These are phyloP conservation scores for Akanthomyces muscarius DNA, from an alignment of 2,329 filamentous ascomycete species.

Conservation along the genomic window DNA sequence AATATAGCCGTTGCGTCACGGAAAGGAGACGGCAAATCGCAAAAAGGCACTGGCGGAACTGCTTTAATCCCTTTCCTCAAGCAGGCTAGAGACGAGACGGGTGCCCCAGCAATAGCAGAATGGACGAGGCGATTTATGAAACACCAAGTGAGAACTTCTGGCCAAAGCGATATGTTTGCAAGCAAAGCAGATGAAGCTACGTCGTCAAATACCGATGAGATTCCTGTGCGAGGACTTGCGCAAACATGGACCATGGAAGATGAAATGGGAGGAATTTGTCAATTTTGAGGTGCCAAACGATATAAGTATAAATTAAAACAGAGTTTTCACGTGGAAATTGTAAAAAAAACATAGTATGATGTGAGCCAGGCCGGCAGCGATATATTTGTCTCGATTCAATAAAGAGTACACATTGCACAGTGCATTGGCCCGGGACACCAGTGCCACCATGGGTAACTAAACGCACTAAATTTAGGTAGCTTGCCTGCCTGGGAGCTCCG, in stretches of 20 bases:
- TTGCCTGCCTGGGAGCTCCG: too few species aligned
- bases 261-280: constrained; percentile 61
- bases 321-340: too few species aligned
- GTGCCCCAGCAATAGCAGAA: constrained; percentile 75
- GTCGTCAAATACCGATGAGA: constrained; percentile 38
- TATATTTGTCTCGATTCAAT: too few species aligned
- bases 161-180: constrained; percentile 54
- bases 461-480: too few species aligned
- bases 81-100: constrained; percentile 93
- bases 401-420: too few species aligned
- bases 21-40: constrained; percentile 50
- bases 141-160: constrained; percentile 45
- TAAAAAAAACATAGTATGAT: too few species aligned
- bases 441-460: too few species aligned
- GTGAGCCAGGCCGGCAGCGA: too few species aligned
- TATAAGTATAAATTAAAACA: too few species aligned
- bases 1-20: constrained; percentile 62
- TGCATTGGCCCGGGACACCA: too few species aligned
- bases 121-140: constrained; percentile 59
- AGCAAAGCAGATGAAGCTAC: constrained; percentile 48
- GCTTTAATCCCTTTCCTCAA: constrained; percentile 94
- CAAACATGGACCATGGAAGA: constrained; percentile 89
- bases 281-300: constrained; percentile 35
- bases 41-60: constrained; percentile 89
- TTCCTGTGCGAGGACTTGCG: constrained; percentile 63